Evolutionary conservation across 805 yeast genomes (phyloP).

Genomic region (Wickerhamiella dianesei): DNA sequence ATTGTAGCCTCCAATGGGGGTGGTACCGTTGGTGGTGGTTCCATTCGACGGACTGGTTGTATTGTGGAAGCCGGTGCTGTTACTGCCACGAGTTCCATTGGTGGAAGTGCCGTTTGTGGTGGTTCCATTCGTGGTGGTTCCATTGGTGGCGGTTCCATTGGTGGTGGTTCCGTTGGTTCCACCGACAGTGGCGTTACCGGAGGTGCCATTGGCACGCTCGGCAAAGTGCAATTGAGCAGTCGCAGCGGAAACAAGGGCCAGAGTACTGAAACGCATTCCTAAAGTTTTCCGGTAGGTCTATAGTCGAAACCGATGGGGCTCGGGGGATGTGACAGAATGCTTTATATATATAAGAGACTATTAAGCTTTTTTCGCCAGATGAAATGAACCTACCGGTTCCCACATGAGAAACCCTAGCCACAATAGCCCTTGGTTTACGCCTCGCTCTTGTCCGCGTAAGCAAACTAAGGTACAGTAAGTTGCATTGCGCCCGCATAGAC

Average conservation of each 20-base stretch:
- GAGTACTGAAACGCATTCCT: neutral
- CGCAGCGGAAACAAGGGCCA: no score
- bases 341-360: no score
- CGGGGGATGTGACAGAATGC: no score
- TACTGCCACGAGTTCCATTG: no score
- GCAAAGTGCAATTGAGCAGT: no score
- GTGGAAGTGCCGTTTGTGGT: neutral
- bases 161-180: neutral
- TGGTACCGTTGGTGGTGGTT: neutral
- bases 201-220: no score
- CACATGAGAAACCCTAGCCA: neutral
- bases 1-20: neutral
- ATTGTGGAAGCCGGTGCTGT: no score
- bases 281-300: no score
- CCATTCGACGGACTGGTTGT: no score
- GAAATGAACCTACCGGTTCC: no score
- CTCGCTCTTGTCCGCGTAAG: neutral
- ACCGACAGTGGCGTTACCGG: neutral
- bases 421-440: neutral
- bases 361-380: neutral
- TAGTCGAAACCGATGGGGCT: no score
- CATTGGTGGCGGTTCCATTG: neutral
- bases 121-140: neutral
- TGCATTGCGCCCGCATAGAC: neutral
- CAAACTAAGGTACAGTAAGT: neutral